Evolutionary conservation across 257 asterid genomes (phyloP), one percentile per base, ranked within the genome.

Genomic region (Solanum pinnatisectum): DNA sequence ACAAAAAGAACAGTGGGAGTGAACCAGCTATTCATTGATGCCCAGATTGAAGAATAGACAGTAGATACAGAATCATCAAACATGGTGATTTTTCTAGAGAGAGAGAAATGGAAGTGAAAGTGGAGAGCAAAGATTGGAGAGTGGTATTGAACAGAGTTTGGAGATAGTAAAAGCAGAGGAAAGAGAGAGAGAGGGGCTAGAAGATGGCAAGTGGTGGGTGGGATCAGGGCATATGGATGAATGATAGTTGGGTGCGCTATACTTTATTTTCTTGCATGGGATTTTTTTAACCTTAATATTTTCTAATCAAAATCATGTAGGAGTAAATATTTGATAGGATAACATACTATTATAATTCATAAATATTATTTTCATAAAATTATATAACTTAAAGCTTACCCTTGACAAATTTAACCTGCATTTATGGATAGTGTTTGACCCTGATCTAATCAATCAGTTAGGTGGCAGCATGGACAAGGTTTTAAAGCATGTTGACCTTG

Each of bases 1-100:
- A 95, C 91, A 79, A 96, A 96, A 59, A 96, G 93, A 44, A 95
- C 96, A 30, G 98, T 92, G 39, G 99, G 99, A 74, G 99, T 94
- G 87, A 96, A 93, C 97, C 96, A 96, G 91, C 95, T 95, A 95
- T 92, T 94, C 93, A 96, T 93, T 83, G 97, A 92, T 23, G 94
- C 91, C 97, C 98, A 94, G 87, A 94, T 49, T 44, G 99, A 96
- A 63, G 95, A 91, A 10, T 77, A 79, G 7, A 86, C 84, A 5
- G 94, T 88, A 79, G 98, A 91, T 18, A 91, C 97, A 52, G 95
- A 89, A 59, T 94, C 98, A 91, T 93, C 96, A 49, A 91, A 88
- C 98, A 96, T 94, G 86, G 68, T 89, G 67, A 37, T 84, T 27
- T 65, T 65, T 65, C 23, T 13, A 85, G 82, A 84, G 40, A 60